A percentile compares a stretch with the other conserved stretches of the same genome.
These are phyloP conservation scores for Candida lessepsii DNA, from an alignment of 805 yeast genomes.

Conservation along the genomic window DNA sequence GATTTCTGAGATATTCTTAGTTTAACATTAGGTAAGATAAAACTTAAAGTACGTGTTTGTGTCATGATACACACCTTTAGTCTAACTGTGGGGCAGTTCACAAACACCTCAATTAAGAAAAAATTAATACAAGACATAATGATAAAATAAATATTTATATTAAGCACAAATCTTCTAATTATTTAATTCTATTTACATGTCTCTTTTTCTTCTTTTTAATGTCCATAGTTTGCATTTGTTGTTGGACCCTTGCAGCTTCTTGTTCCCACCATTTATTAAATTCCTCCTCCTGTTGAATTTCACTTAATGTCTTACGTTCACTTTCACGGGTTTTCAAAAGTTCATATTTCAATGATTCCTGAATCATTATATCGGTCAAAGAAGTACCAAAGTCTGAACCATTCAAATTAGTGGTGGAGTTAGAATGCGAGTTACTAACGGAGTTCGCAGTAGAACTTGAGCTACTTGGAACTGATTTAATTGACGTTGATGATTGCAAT, in stretches of 20 bases:
- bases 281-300: conserved; percentile 77
- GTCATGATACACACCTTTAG: no score
- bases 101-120: no score
- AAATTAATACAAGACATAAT: no score
- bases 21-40: no score
- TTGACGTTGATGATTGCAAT: not conserved
- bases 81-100: no score
- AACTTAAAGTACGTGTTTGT: no score
- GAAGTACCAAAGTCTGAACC: conserved; percentile 14
- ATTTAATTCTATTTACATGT: conserved; percentile 3
- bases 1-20: conserved; percentile 18
- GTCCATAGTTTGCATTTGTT: conserved; percentile 21
- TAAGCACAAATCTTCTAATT: no score
- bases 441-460: not conserved
- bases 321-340: conserved; percentile 26
- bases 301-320: conserved; percentile 52
- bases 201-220: conserved; percentile 9
- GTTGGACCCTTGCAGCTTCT: conserved; percentile 68
- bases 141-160: no score
- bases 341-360: conserved; percentile 43
- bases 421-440: not conserved
- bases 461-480: not conserved
- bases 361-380: conserved; percentile 44
- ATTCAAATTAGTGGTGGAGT: not conserved
- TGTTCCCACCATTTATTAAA: conserved; percentile 88